A percentile compares a stretch with the other conserved stretches of the same genome.
These are phyloP conservation scores for Pythium utonaiense DNA, from an alignment of 352 stramenopile genomes.

Conservation along the genomic window DNA sequence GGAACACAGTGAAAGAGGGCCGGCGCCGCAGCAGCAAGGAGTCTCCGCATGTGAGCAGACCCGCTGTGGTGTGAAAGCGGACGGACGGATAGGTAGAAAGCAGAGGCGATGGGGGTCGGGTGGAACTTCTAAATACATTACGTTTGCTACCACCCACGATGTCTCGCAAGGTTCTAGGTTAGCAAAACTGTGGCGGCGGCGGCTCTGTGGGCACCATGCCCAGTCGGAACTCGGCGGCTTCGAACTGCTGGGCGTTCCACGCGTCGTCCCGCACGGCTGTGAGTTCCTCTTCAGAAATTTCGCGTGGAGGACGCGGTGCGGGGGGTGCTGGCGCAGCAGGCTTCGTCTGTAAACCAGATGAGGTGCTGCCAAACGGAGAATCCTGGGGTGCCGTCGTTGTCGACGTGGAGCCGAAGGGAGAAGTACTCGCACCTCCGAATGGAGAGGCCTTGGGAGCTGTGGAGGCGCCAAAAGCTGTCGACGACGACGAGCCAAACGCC, in stretches of 20 bases:
- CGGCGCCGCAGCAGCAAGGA: constrained; percentile 1
- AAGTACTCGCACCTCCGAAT: not conserved
- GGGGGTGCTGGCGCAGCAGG: constrained; percentile 8
- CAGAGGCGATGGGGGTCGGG: not conserved
- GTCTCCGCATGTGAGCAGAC: not conserved
- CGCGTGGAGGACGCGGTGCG: constrained; percentile 1
- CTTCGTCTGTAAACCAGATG: not conserved
- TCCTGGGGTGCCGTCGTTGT: not conserved
- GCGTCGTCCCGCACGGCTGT: constrained; percentile 44
- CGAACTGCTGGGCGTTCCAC: constrained; percentile 64
- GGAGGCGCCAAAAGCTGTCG: constrained; percentile 6
- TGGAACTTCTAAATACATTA: constrained; percentile 1
- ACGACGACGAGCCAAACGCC: not conserved
- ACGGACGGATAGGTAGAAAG: too few species aligned
- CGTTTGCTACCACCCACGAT: not conserved
- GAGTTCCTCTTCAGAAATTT: constrained; percentile 20
- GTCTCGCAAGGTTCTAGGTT: constrained; percentile 6
- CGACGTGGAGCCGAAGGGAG: not conserved
- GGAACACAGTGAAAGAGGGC: constrained; percentile 1
- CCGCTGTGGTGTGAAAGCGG: not conserved
- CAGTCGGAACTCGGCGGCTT: constrained; percentile 43
- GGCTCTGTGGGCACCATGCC: constrained; percentile 62
- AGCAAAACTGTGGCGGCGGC: constrained; percentile 51
- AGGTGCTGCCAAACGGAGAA: not conserved
- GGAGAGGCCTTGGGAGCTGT: not conserved